Evolutionary conservation across 2,329 filamentous ascomycete genomes (phyloP), one percentile per base, ranked within the genome.

Genomic region (Aspergillus carbonarius): DNA sequence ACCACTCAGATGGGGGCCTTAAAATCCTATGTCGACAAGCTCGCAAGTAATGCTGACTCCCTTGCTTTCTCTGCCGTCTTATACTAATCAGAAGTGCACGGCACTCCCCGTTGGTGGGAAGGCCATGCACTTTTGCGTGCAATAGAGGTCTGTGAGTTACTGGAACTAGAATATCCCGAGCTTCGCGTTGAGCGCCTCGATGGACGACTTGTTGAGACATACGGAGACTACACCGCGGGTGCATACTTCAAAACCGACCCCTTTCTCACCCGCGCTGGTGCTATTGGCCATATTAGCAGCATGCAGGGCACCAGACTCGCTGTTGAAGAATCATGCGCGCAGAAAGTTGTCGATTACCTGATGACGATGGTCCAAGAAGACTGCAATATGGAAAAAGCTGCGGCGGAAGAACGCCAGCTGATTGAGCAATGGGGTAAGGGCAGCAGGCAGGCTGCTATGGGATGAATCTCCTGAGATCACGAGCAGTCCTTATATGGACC

Each of bases 351-450:
- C 8, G 49, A 65, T n/a, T 72, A 69, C 39, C 52, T 76, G 23
- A 62, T 73, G 6, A 39, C 59, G 1, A 66, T 74, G 57, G 64
- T 71, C 1, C 58, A 65, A 34, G 69, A 74, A 27, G 71, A 76
- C 44, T 62, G 60, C 1, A 49, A 34, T 2, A 7, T 64, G 9
- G 60, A 63, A 39, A 37, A 58, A 1, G 40, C 56, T 8, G 49
- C 32, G 13, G 54, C 57, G 5, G 51, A 48, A 39, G 47, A 61
- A 50, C 53, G 57, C 9, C 30, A 54, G 39, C 40, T 54, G 20
- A 54, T 58, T 18, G 61, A 20, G 25, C 59, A 52, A 32, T 62
- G 48, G 57, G 40, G 50, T 8, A 32, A 47, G 53, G 8, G 37
- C 37, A 40, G 9, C n/a, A 40, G 7, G 15, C 15, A 17, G 18